phyloP scores from a whole-genome alignment of 2,329 filamentous ascomycete species.

The Fusarium ramigenum region DNA sequence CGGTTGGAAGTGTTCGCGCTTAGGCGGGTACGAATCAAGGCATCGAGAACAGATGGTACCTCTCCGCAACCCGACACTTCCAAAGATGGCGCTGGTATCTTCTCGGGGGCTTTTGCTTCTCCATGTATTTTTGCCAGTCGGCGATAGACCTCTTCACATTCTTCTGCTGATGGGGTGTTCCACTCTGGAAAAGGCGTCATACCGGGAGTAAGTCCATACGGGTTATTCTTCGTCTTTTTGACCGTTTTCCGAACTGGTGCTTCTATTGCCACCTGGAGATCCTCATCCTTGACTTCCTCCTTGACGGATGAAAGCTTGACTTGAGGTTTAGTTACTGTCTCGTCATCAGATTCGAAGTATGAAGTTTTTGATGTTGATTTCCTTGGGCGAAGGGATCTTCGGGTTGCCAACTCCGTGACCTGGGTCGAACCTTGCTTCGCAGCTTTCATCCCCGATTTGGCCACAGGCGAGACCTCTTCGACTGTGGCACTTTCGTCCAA shows the following conservation, averaged over 20 bases:
- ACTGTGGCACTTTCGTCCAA: background rate
- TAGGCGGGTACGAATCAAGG: constrained; percentile 40
- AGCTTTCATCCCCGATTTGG: background rate
- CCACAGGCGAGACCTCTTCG: constrained; percentile 1
- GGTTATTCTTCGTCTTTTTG: constrained; percentile 41
- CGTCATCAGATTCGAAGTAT: constrained; percentile 39
- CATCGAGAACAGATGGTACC: constrained; percentile 41
- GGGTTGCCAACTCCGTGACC: background rate
- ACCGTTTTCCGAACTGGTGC: constrained; percentile 23
- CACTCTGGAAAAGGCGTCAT: constrained; percentile 43
- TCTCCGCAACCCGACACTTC: constrained; percentile 43
- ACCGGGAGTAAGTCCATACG: constrained; percentile 42
- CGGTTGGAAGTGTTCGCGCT: constrained; percentile 42
- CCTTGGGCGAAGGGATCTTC: constrained; percentile 27
- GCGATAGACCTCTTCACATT: constrained; percentile 39
- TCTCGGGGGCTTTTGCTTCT: constrained; percentile 37
- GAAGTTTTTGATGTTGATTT: constrained; percentile 17
- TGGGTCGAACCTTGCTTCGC: background rate
- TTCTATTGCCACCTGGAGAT: background rate
- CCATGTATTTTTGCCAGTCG: constrained; percentile 38
- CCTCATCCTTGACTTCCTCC: constrained; percentile 21
- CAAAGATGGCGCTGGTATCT: constrained; percentile 42
- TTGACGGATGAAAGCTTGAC: constrained; percentile 7
- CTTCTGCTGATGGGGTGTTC: constrained; percentile 31
- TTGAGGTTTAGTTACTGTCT: background rate